phyloP scores from a whole-genome alignment of 2,329 filamentous ascomycete species.

The Monosporascus sp. region DNA sequence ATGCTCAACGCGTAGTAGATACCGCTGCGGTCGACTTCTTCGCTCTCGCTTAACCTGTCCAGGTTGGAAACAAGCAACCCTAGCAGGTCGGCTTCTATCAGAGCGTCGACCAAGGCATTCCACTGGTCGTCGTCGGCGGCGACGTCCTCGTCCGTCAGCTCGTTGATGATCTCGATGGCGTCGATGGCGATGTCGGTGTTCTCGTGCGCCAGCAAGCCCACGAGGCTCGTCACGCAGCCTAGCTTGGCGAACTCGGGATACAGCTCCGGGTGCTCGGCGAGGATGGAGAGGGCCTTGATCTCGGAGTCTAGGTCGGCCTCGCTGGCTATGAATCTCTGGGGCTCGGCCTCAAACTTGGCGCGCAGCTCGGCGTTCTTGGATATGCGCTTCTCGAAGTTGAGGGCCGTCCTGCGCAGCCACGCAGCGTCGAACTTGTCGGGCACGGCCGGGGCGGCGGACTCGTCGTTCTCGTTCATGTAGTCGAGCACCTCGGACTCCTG shows the following conservation, averaged over 20 bases:
- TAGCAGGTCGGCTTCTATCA: slow-evolving; percentile 65
- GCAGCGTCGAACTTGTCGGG: slow-evolving; percentile 74
- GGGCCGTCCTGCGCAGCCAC: slow-evolving; percentile 77
- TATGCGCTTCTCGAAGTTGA: slow-evolving; percentile 87
- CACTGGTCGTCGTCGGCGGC: slow-evolving; percentile 75
- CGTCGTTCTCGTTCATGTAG: slow-evolving; percentile 61
- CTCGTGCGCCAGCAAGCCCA: slow-evolving; percentile 82
- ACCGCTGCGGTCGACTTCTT: slow-evolving; percentile 68
- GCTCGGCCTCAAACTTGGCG: slow-evolving; percentile 39
- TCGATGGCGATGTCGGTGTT: slow-evolving; percentile 96
- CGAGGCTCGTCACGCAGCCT: slow-evolving; percentile 51
- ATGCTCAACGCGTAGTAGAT: slow-evolving; percentile 82
- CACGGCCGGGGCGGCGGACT: slow-evolving; percentile 28
- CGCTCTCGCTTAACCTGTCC: slow-evolving; percentile 69
- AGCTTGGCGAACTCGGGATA: slow-evolving; percentile 26
- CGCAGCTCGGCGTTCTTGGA: slow-evolving; percentile 85
- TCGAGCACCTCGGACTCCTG: slow-evolving; percentile 80
- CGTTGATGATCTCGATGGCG: slow-evolving; percentile 80
- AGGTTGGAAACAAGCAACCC: slow-evolving; percentile 74
- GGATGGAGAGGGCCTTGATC: slow-evolving; percentile 79
- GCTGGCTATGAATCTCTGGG: slow-evolving; percentile 27
- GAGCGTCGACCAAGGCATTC: slow-evolving; percentile 65
- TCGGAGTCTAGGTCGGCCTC: slow-evolving; percentile 85
- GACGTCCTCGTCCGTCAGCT: slow-evolving; percentile 92
- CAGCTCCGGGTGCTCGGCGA: slow-evolving; percentile 75